Percentiles rank a stretch among this genome's conserved stretches.
phyloP scores from a whole-genome alignment of 495 filamentous ascomycete genomes.

The Hypoxylon lienhwacheense region DNA sequence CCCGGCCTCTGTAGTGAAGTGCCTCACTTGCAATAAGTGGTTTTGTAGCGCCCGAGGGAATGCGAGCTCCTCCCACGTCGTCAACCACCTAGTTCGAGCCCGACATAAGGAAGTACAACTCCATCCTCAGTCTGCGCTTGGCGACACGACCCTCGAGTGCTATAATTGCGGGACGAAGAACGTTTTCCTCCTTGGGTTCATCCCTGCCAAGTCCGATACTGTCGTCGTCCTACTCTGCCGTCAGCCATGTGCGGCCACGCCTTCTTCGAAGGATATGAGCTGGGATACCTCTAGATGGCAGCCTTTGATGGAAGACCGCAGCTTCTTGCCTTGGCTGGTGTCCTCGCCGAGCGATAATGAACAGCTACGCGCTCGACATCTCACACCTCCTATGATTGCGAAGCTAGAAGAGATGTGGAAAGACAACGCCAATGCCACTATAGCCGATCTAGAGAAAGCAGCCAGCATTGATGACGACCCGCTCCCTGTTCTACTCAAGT shows the following conservation, averaged over 20 bases:
- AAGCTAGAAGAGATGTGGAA: constrained; percentile 99
- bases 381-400: constrained; percentile 93
- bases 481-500: constrained; percentile 87
- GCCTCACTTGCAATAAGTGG: constrained; percentile 94
- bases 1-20: constrained; percentile 92
- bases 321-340: constrained; percentile 94
- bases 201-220: constrained; percentile 98
- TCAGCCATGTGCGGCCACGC: constrained; percentile 91
- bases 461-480: constrained; percentile 94
- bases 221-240: constrained; percentile 96
- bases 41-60: constrained; percentile 98
- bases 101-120: constrained; percentile 98
- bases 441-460: constrained; percentile 91
- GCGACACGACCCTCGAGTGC: constrained; percentile 96
- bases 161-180: constrained; percentile 99
- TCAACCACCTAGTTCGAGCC: constrained; percentile 96
- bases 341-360: constrained; percentile 87
- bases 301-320: constrained; percentile 94
- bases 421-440: constrained; percentile 85
- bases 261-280: constrained; percentile 99
- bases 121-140: constrained; percentile 91
- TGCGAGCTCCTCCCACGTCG: constrained; percentile 93
- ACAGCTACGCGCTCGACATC: constrained; percentile 89
- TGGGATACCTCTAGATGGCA: constrained; percentile 99
- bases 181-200: constrained; percentile 98